Conservation (phyloP, 768 basidiomycete species). For the Rubroboletus pulcherrimus region DNA sequence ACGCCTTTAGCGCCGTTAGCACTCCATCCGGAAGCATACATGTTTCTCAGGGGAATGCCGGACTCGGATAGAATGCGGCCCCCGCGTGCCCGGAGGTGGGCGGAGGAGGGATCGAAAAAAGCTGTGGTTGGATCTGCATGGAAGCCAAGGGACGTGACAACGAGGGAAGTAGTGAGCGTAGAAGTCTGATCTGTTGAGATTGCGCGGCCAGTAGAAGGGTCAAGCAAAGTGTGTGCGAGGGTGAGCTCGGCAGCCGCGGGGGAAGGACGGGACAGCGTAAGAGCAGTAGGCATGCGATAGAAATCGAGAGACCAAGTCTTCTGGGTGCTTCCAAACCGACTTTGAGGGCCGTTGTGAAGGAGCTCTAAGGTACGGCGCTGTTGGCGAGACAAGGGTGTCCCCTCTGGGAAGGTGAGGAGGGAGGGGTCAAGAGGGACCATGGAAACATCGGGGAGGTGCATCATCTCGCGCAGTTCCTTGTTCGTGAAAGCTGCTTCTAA, state of each 20-base stretch:
- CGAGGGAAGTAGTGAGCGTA: slow-evolving; percentile 61
- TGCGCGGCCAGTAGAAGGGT: slow-evolving; percentile 44
- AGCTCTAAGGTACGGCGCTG: slow-evolving; percentile 66
- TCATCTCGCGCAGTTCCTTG: slow-evolving; percentile 90
- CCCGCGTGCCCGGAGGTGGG: slow-evolving; percentile 51
- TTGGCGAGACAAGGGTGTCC: slow-evolving; percentile 48
- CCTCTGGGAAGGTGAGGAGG: slow-evolving; percentile 38
- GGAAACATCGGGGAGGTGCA: slow-evolving; percentile 54
- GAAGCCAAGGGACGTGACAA: slow-evolving; percentile 88
- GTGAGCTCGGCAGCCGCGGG: slow-evolving; percentile 40
- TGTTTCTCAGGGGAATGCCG: slow-evolving; percentile 43
- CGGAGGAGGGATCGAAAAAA: slow-evolving; percentile 56
- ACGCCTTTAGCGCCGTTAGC: slow-evolving; percentile 89
- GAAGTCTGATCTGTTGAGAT: slow-evolving; percentile 55
- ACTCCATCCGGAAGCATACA: slow-evolving; percentile 96
- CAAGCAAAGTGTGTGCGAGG: slow-evolving; percentile 59
- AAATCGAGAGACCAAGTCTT: slow-evolving; percentile 84
- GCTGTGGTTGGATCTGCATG: slow-evolving; percentile 55
- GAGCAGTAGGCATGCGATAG: slow-evolving; percentile 63
- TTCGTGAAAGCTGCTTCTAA: slow-evolving; percentile 87
- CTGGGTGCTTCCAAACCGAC: slow-evolving; percentile 41
- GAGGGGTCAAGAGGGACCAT: slow-evolving; percentile 58
- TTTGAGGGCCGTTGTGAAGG: slow-evolving; percentile 59
- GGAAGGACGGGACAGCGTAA: slow-evolving; percentile 28
- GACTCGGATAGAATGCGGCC: slow-evolving; percentile 46